Conservation (phyloP, 805 yeast species). For the Pichia deserticola region DNA sequence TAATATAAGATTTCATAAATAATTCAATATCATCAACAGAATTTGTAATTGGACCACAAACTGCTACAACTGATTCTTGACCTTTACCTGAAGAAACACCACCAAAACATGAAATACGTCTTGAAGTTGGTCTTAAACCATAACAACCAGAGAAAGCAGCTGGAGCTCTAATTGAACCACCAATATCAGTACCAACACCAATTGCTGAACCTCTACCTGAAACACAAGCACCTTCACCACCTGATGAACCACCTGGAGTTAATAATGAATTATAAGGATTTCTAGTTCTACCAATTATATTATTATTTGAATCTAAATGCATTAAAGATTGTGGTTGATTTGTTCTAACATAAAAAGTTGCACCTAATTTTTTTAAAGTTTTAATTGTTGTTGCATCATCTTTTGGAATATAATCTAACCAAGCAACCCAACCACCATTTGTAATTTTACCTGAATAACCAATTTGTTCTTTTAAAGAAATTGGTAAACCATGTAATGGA, state of each 20-base stretch:
- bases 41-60: constrained; percentile 63
- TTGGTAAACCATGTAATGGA: constrained; percentile 63
- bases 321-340: constrained; percentile 63
- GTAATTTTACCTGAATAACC: constrained; percentile 46
- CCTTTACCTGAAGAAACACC: constrained; percentile 53
- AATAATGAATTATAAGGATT: constrained; percentile 51
- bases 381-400: constrained; percentile 43
- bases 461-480: constrained; percentile 63
- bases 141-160: constrained; percentile 56
- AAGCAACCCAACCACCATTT: constrained; percentile 52
- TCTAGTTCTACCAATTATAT: constrained; percentile 50
- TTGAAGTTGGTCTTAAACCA: constrained; percentile 58
- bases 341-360: constrained; percentile 58
- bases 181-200: constrained; percentile 60
- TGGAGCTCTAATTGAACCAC: constrained; percentile 64
- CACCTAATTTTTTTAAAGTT: constrained; percentile 45
- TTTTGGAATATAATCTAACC: constrained; percentile 39
- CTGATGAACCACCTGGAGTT: constrained; percentile 67
- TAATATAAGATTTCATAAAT: constrained; percentile 56
- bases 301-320: constrained; percentile 60
- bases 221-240: constrained; percentile 64
- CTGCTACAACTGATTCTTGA: constrained; percentile 58
- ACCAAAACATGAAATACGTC: constrained; percentile 41
- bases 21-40: constrained; percentile 59
- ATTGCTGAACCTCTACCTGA: constrained; percentile 52